Evolutionary conservation across 192 early-diverging fungal species (phyloP).

Genomic region (Backusella parvicylindrica): DNA sequence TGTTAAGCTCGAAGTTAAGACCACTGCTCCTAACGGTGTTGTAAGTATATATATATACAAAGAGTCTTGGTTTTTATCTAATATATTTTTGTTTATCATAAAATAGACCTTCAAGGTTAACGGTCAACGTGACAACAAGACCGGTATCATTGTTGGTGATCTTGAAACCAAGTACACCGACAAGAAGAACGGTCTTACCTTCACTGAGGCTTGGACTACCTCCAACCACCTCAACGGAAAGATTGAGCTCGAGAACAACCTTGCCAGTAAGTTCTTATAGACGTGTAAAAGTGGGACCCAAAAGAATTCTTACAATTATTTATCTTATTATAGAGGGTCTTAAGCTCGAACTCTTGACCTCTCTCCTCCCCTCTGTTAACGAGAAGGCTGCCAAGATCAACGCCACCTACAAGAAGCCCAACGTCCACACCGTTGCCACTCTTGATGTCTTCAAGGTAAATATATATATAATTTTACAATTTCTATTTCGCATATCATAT

Average conservation of each 20-base stretch:
- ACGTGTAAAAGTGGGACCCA: neutral
- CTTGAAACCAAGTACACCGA: slow-evolving; percentile 98
- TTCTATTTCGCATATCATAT: neutral
- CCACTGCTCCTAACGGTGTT: slow-evolving; percentile 92
- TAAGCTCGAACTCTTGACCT: slow-evolving; percentile 88
- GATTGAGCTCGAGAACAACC: slow-evolving; percentile 90
- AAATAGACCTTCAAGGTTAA: slow-evolving; percentile 92
- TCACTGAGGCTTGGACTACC: slow-evolving; percentile 98
- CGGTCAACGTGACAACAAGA: slow-evolving; percentile 94
- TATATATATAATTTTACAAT: neutral
- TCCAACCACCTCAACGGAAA: slow-evolving; percentile 88
- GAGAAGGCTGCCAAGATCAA: slow-evolving; percentile 79
- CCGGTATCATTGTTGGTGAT: slow-evolving; percentile 90
- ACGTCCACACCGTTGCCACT: slow-evolving; percentile 83
- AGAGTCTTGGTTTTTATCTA: neutral
- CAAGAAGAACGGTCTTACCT: slow-evolving; percentile 90
- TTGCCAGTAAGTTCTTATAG: slow-evolving; percentile 56
- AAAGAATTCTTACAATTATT: neutral
- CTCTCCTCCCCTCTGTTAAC: slow-evolving; percentile 81
- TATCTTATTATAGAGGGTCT: slow-evolving; percentile 64
- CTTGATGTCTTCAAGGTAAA: slow-evolving; percentile 91
- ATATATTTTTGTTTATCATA: neutral
- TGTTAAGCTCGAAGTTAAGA: slow-evolving; percentile 98
- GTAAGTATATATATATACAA: slow-evolving; percentile 53
- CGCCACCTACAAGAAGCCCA: slow-evolving; percentile 95